These are phyloP conservation scores for Aspergillus aculeatinus DNA, from an alignment of 2,329 filamentous ascomycete species.

Conservation along the genomic window DNA sequence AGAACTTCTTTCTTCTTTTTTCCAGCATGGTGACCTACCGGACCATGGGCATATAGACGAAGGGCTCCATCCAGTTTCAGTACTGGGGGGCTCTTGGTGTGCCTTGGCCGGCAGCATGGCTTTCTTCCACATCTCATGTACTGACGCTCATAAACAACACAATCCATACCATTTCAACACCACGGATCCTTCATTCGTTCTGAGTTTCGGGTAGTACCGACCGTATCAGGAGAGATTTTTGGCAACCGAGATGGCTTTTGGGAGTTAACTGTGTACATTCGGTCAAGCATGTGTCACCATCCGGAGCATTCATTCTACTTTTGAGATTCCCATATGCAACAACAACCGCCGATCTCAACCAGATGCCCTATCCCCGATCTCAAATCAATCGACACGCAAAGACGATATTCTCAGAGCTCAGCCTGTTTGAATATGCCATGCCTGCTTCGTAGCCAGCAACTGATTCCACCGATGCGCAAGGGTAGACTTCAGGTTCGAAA, in stretches of 20 bases:
- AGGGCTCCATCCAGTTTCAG: constrained; percentile 21
- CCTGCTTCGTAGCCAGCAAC: too few species aligned
- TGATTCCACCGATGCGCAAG: too few species aligned
- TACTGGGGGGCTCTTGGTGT: constrained; percentile 26
- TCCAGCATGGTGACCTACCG: constrained; percentile 30
- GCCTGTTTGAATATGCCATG: too few species aligned
- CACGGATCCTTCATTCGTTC: background rate
- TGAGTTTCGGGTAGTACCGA: background rate
- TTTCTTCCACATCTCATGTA: constrained; percentile 31
- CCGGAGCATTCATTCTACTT: too few species aligned
- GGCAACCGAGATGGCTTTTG: background rate
- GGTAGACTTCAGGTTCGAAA: too few species aligned
- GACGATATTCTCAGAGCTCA: too few species aligned
- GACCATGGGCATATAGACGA: constrained; percentile 25
- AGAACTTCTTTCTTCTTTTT: constrained; percentile 29
- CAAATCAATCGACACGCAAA: too few species aligned
- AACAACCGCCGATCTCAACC: too few species aligned
- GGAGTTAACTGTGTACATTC: background rate
- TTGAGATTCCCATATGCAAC: too few species aligned
- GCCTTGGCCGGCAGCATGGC: constrained; percentile 31
- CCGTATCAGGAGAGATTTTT: background rate
- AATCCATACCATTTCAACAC: constrained; percentile 36
- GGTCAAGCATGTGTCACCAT: background rate
- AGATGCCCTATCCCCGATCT: too few species aligned
- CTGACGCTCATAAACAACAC: constrained; percentile 36